These are phyloP conservation scores for Rhododendron williamsianum DNA, from an alignment of 148 eudicot genomes.

Conservation along the genomic window DNA sequence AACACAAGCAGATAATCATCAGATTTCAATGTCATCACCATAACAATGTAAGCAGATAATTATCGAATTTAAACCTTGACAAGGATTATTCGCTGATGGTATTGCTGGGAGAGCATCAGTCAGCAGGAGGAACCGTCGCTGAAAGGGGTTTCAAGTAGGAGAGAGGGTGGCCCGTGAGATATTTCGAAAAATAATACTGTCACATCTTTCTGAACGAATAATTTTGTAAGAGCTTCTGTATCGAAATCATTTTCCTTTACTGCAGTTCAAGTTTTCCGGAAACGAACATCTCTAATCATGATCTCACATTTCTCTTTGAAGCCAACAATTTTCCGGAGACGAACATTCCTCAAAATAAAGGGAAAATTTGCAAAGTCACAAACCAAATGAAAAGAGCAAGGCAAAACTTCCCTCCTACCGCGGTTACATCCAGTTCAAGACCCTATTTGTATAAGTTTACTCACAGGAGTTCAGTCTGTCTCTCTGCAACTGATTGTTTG, in stretches of 20 bases:
- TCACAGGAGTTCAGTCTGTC: not conserved
- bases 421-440: not conserved
- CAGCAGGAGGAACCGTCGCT: no score
- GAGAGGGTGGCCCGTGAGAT: not conserved
- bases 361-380: not conserved
- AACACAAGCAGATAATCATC: no score
- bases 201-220: not conserved
- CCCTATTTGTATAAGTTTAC: not conserved
- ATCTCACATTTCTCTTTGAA: not conserved
- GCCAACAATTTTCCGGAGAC: not conserved
- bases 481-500: not conserved
- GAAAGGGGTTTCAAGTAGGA: not conserved
- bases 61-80: not conserved
- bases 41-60: no score
- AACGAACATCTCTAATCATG: not conserved
- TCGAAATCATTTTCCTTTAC: not conserved
- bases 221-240: not conserved
- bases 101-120: no score
- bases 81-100: not conserved
- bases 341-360: not conserved
- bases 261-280: not conserved
- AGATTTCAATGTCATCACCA: no score
- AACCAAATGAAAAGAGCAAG: not conserved
- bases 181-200: no score
- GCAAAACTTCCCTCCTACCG: not conserved